Evolutionary conservation across 192 early-diverging fungal genomes (phyloP).

Genomic region (Coemansia sp.): DNA sequence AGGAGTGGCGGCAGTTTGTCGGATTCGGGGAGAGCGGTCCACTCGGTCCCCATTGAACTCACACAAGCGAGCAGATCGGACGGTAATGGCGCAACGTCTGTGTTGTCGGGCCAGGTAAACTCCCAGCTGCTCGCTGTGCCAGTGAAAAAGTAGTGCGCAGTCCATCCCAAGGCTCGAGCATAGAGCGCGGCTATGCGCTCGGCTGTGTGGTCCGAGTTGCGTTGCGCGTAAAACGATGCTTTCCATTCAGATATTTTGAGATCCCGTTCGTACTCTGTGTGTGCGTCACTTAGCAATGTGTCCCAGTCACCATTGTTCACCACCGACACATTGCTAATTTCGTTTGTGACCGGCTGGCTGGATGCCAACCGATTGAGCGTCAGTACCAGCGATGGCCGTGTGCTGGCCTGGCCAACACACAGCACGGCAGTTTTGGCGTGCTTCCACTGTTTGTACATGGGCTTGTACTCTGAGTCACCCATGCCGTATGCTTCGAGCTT

Average conservation of each 20-base stretch:
- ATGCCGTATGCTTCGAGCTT: background rate
- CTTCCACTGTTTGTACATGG: background rate
- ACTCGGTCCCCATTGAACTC: background rate
- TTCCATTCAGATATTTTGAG: slow-evolving; percentile 21
- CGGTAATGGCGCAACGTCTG: slow-evolving; percentile 21
- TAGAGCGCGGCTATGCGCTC: slow-evolving; percentile 16
- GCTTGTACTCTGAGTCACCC: background rate
- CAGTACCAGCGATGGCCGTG: background rate
- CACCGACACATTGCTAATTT: slow-evolving; percentile 7
- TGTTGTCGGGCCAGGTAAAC: slow-evolving; percentile 33
- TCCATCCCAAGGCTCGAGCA: slow-evolving; percentile 36
- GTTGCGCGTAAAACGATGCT: slow-evolving; percentile 14
- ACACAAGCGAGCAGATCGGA: slow-evolving; percentile 26
- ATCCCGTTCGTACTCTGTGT: slow-evolving; percentile 16
- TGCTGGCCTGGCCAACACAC: background rate
- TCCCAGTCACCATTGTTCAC: slow-evolving; percentile 30
- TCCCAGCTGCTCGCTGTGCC: slow-evolving; percentile 35
- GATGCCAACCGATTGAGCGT: background rate
- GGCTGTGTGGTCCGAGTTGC: background rate
- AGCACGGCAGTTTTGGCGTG: background rate
- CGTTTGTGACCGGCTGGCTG: background rate
- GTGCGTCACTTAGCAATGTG: slow-evolving; percentile 22
- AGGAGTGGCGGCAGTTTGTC: slow-evolving; percentile 17
- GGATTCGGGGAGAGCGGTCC: slow-evolving; percentile 10
- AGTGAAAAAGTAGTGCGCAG: slow-evolving; percentile 31